Evolutionary conservation across 2,329 filamentous ascomycete genomes (phyloP).

Genomic region (Periconia digitata): DNA sequence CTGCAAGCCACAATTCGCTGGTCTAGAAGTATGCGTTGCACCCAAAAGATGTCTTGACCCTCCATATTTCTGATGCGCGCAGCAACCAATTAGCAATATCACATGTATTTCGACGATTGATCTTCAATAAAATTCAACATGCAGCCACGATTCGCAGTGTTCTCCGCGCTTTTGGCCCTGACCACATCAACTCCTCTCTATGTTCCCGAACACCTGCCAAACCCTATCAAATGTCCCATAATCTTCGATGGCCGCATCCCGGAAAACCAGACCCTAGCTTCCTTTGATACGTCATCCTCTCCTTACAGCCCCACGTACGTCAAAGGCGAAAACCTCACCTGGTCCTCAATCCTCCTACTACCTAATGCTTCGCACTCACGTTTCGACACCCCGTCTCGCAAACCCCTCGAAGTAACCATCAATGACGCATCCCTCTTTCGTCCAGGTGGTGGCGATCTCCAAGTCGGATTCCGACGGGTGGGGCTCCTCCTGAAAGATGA

Average conservation of each 20-base stretch:
- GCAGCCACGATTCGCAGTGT: background rate
- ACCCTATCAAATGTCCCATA: slow-evolving; percentile 25
- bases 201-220: background rate
- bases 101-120: too few relatives aligned
- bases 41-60: background rate
- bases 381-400: slow-evolving; percentile 15
- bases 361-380: slow-evolving; percentile 15
- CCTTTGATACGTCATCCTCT: slow-evolving; percentile 20
- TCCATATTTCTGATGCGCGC: background rate
- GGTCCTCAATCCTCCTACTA: slow-evolving; percentile 25
- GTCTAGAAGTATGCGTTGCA: background rate
- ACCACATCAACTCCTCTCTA: background rate
- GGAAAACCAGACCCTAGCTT: slow-evolving; percentile 17
- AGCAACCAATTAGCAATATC: background rate
- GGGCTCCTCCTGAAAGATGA: slow-evolving; percentile 25
- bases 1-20: background rate
- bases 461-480: slow-evolving; percentile 27
- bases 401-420: slow-evolving; percentile 28
- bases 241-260: slow-evolving; percentile 33
- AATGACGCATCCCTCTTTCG: slow-evolving; percentile 25
- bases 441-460: slow-evolving; percentile 13
- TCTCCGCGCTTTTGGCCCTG: background rate
- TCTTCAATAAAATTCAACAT: too few relatives aligned
- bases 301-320: slow-evolving; percentile 25
- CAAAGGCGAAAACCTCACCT: slow-evolving; percentile 29